Evolutionary conservation across 306 rosid genomes (phyloP).

Genomic region (Sicyos baderoa): DNA sequence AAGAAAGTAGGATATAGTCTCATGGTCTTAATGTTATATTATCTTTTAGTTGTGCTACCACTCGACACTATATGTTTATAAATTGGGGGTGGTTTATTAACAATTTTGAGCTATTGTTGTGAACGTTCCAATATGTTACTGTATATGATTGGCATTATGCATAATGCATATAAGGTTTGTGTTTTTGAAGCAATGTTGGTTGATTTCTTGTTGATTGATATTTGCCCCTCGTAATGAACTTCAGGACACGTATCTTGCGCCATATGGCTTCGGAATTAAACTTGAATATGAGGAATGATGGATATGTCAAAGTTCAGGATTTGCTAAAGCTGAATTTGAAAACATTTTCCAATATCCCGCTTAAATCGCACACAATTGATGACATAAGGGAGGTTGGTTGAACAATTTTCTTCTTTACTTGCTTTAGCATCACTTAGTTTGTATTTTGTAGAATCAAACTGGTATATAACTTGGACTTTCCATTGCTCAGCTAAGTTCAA

Average conservation of each 20-base stretch:
- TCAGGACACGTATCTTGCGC: conserved; percentile 76
- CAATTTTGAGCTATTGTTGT: neutral
- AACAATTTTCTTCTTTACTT: neutral
- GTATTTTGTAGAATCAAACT: neutral
- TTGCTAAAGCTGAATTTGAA: conserved; percentile 57
- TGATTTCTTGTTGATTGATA: neutral
- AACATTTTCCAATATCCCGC: conserved; percentile 70
- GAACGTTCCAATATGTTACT: neutral
- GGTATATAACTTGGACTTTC: neutral
- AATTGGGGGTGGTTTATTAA: neutral
- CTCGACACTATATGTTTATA: too few relatives aligned
- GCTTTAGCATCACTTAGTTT: neutral
- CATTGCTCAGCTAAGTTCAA: conserved; percentile 7
- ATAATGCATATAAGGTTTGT: neutral
- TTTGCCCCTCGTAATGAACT: conserved; percentile 8
- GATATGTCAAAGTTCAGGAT: conserved; percentile 70
- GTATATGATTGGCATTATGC: neutral
- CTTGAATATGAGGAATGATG: conserved; percentile 66
- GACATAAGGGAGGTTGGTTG: conserved; percentile 74
- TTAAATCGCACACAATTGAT: conserved; percentile 66
- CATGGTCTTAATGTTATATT: neutral
- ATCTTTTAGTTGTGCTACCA: neutral
- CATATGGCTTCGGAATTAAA: conserved; percentile 81
- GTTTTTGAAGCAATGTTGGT: neutral
- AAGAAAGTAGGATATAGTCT: neutral